phyloP scores from a whole-genome alignment of 208 protist genomes.

The Trypanosoma vivax region DNA sequence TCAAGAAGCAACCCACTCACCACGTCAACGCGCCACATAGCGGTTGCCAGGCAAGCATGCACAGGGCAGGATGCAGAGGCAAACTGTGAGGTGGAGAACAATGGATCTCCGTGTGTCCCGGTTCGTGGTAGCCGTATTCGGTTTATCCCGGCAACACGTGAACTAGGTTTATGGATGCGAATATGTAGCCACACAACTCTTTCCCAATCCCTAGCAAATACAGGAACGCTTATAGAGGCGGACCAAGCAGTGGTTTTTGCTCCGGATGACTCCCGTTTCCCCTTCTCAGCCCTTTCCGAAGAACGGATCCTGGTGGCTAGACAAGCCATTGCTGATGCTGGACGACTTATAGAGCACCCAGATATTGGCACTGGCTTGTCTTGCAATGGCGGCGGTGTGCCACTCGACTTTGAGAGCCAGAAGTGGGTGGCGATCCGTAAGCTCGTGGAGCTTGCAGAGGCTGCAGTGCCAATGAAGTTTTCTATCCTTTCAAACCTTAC shows the following conservation, averaged over 20 bases:
- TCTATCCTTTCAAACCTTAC: slow-evolving; percentile 23
- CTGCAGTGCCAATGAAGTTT: slow-evolving; percentile 42
- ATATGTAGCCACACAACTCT: slow-evolving; percentile 11
- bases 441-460: slow-evolving; percentile 46
- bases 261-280: background rate
- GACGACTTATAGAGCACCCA: background rate
- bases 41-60: too few species aligned
- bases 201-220: slow-evolving; percentile 14
- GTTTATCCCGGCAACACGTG: slow-evolving; percentile 5
- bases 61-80: too few species aligned
- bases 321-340: slow-evolving; percentile 13
- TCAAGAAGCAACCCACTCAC: too few species aligned
- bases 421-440: slow-evolving; percentile 22
- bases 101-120: too few species aligned
- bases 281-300: slow-evolving; percentile 14
- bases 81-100: too few species aligned
- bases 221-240: slow-evolving; percentile 18
- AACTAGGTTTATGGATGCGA: slow-evolving; percentile 18
- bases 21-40: too few species aligned
- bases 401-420: background rate
- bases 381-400: background rate
- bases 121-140: background rate
- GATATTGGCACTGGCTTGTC: background rate
- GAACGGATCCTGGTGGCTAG: slow-evolving; percentile 11
- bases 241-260: background rate